Base-by-base conservation (phyloP, 75 land plant genomes). In the Larix kaempferi region DNA sequence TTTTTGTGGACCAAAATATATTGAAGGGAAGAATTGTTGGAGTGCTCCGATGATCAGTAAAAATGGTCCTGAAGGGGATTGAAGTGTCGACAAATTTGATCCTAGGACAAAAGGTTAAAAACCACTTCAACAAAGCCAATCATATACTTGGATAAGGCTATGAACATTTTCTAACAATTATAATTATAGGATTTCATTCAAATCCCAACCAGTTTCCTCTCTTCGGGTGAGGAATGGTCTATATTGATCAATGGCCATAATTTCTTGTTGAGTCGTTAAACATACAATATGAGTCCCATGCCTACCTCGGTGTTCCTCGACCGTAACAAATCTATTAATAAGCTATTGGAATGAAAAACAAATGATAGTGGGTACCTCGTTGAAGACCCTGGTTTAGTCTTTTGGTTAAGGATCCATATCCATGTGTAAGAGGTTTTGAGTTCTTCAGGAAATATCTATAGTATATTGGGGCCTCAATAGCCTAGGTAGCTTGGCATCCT, bases 121-220 rank as follows among this genome's bases (percentile, higher is more conserved):
- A 17, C 2, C 69, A 65, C 19, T 65, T 8, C 2, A 65, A 29
- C 39, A 33, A 16, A 65, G 14, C 8, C 37, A 65, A 8, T 35
- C 39, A 17, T 69, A 41, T n/a, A 69, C n/a, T 39, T 69, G 25
- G 52, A 37, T 7, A 69, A 69, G 73, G n/a, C 41, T 69, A 69
- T n/a, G 41, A 41, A 69, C 11, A 2, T 41, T 69, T 10, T 69
- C 14, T 13, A 41, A 67, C 10, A 39, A 7, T 21, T 67, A 67
- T 67, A 19, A 37, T 21, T 35, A n/a, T 67, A 35, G 39, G 21
- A 33, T 67, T 67, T 35, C 1, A 10, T 35, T 25, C 33, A 15
- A 39, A 67, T 39, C 44, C n/a, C 7, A 8, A 7, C 22, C 3
- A n/a, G 8, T 65, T 64, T 64, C 52, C 39, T n/a, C 25, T 39